Evolutionary conservation across 495 filamentous ascomycete genomes (phyloP), one percentile per base, ranked within the genome.

Genomic region (Neohortaea acidophila): DNA sequence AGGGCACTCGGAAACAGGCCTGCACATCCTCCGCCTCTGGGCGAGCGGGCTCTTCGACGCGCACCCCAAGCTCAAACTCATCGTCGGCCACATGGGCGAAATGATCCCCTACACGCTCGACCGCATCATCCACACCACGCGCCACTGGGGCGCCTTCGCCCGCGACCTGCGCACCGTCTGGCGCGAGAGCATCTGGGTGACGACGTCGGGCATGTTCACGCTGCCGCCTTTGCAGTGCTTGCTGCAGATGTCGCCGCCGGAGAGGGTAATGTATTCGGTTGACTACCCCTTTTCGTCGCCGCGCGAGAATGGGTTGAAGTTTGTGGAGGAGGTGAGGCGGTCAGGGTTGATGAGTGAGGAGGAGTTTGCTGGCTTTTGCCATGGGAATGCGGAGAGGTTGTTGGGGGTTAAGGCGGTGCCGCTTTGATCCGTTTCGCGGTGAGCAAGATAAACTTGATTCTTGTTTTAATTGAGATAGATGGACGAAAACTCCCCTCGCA

Each of bases 1-100:
- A n/a, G n/a, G 59, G 60, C 65, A 67, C 38, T 35, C 56, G 2
- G 66, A 74, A 1, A 62, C 61, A 0, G 73, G 58, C 0, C 40
- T 69, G 10, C 58, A 59, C 21, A 40, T 65, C 8, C 52, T 68
- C 3, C 51, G 52, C 2, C 55, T 70, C 0, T 65, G 55, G 34
- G 59, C 61, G 3, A 49, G 56, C 2, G 61, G 64, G 0, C n/a
- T 64, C 4, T 79, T 73, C 43, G 65, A 71, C 48, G 53, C 58
- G 3, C 64, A 58, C 26, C 63, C 66, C 0, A 49, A 42, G n/a
- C 30, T 68, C n/a, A 65, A 64, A 45, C 48, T 70, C 44, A 46
- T 67, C 8, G 52, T 68, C 29, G 63, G 63, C 1, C 64, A 67
- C 39, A 57, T 62, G 37, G 64, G 63, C 4, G 45, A 48, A 25